These are phyloP conservation scores for Leccinum obscurum DNA, from an alignment of 768 basidiomycete genomes.

Conservation along the genomic window DNA sequence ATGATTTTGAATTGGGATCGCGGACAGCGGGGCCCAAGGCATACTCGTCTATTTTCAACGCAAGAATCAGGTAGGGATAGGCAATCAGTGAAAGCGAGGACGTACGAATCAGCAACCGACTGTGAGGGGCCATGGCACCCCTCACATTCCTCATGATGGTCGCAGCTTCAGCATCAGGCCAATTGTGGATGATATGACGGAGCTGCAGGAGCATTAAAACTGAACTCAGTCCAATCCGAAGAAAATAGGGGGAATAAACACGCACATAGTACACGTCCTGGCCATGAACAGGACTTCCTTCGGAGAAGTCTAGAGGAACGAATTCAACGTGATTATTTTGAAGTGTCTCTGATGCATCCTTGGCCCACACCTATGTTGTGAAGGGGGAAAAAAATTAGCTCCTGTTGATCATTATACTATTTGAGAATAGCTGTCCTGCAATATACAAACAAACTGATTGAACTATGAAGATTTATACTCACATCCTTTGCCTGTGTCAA, in stretches of 20 bases:
- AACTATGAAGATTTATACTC: not conserved
- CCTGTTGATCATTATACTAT: not conserved
- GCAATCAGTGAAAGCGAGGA: not conserved
- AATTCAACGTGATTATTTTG: not conserved
- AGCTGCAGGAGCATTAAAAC: constrained; percentile 13
- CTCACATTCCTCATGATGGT: constrained; percentile 32
- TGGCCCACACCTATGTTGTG: not conserved
- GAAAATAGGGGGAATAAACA: not conserved
- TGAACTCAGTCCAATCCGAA: not conserved
- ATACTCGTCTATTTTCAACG: constrained; percentile 21
- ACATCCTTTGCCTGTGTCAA: constrained; percentile 22
- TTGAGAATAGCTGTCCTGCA: not conserved
- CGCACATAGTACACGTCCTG: not conserved
- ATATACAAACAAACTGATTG: not conserved
- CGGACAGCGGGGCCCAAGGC: constrained; percentile 14
- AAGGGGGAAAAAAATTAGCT: not conserved
- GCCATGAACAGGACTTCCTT: not conserved
- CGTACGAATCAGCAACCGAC: constrained; percentile 36
- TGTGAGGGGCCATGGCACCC: constrained; percentile 29
- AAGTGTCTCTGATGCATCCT: not conserved
- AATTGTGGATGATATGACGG: constrained; percentile 35
- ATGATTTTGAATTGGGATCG: constrained; percentile 6
- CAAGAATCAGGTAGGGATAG: not conserved
- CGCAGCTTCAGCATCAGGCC: constrained; percentile 36
- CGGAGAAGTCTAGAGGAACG: not conserved